Base-by-base conservation (phyloP, 2,329 filamentous ascomycete genomes). In the Penicillium sp. region DNA sequence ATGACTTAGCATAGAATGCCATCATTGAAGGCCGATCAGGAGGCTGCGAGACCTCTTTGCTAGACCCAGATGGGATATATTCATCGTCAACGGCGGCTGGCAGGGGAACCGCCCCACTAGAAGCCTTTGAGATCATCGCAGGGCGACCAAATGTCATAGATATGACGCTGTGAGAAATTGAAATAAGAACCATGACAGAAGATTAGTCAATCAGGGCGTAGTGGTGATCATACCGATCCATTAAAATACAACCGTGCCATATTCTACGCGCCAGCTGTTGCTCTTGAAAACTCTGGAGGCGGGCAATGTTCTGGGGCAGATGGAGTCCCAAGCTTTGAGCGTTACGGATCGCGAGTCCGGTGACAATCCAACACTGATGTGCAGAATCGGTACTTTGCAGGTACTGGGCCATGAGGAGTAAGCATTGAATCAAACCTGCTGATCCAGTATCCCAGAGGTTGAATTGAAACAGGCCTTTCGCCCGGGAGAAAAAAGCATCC, bases 311-410 rank as follows among this genome's bases (percentile, higher is more conserved):
- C 38, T 79, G 73, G 0, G 74, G 69, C 3, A 79, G 62, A 48
- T 81, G 78, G 29, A 81, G 63, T 0, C 78, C 79, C 3, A 81
- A 54, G 0, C 78, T 76, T 48, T 81, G 77, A 0, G 79, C 79
- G 16, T 76, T 79, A 1, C 78, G 71, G 16, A 81, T 74, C 0
- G 78, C 78, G 4, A 77, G 68, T 0, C 79, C 79, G 0, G 78
- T 75, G 5, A 78, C 73, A 66, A 81, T 79, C 79, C 79, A 82
- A 1, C 77, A 80, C 55, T 79, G 75, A 55, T 81, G 76, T 0
- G 77, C 74, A 6, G 74, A 74, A 13, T 78, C 74, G 0, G 79
- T 81, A 44, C 79, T 79, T 42, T 81, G 79, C 0, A 81, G 64
- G 55, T 81, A 81, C 43, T 80, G 79, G 11, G 75, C 77, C 57